These are phyloP conservation scores for Leccinum pachyderme DNA, from an alignment of 1,284 basidiomycete genomes.

Conservation along the genomic window DNA sequence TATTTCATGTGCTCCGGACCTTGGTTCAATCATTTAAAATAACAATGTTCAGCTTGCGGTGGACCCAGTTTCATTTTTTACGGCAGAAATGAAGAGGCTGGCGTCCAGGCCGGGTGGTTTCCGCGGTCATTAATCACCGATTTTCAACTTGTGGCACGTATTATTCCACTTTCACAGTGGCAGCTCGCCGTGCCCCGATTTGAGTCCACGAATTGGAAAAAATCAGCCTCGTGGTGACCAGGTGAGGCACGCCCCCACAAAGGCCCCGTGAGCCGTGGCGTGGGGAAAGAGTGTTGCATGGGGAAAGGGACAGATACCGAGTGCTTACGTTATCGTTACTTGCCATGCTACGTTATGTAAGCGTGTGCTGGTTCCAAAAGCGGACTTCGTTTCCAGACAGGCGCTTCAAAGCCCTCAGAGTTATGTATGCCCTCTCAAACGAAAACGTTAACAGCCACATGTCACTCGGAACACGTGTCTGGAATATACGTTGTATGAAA, in stretches of 20 bases:
- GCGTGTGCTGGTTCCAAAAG: constrained; percentile 28
- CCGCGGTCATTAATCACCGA: too few species aligned
- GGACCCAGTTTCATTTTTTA: constrained; percentile 12
- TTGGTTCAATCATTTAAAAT: neutral
- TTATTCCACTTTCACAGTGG: neutral
- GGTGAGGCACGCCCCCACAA: neutral
- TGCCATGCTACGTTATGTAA: neutral
- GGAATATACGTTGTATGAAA: constrained; percentile 15
- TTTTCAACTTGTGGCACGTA: too few species aligned
- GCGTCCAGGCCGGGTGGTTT: neutral
- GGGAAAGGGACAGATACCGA: neutral
- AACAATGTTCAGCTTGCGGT: neutral
- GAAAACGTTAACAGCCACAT: neutral
- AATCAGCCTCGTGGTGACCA: constrained; percentile 9
- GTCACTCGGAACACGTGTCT: constrained; percentile 47
- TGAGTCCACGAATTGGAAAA: constrained; percentile 5
- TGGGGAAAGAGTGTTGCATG: constrained; percentile 1
- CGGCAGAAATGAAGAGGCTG: neutral
- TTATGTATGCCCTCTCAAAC: neutral
- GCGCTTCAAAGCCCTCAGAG: too few species aligned
- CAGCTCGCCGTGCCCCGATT: neutral
- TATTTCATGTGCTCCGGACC: neutral
- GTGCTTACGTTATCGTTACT: neutral
- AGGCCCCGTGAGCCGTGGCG: constrained; percentile 31
- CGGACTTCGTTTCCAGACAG: constrained; percentile 10